Base-by-base conservation (phyloP, 2,329 filamentous ascomycete species). In the Talaromyces funiculosus region DNA sequence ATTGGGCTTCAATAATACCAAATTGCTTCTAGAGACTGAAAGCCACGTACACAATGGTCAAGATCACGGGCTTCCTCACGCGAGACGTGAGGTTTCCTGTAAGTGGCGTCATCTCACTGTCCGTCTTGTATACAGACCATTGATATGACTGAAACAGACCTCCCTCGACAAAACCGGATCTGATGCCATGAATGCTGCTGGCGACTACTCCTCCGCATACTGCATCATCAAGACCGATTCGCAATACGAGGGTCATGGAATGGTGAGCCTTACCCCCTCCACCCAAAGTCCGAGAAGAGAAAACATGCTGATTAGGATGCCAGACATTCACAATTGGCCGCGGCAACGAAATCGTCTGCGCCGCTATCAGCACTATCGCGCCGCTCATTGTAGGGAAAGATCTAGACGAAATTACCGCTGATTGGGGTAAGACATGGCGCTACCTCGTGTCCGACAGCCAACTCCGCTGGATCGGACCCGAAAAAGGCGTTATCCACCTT, bases 91-190 rank as follows among this genome's bases (percentile, higher is more conserved):
- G 88, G 67, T 91, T 91, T 73, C 88, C 88, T 45, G 78, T 79
- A 76, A 62, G 73, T 58, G n/a, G 29, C 33, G 35, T 40, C 33
- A 22, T 31, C 16, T 43, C 2, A 16, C 35, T 43, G 16, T 33
- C 12, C 24, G 22, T 4, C 22, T 29, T 47, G 22, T 9, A 2
- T 47, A 47, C 24, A 47, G 14, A 29, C 3, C 22, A 29, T 47
- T 29, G 29, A 51, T 18, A 45, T 59, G 26, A 49, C 24, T 31
- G 26, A 33, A 12, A 33, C 47, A 84, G 75, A 97, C 92, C n/a
- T 96, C 92, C 42, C 86, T 97, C 63, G 91, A 96, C 78, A 94
- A 93, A 80, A 96, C 91, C n/a, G 92, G 92, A 69, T 95, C 90
- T 8, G 92, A 97, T 84, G 92, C 91, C 70, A 97, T 96, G 92